A percentile compares a stretch with the other conserved stretches of the same genome.
These are phyloP conservation scores for Jasminum sambac DNA, from an alignment of 257 asterid genomes.

Conservation along the genomic window DNA sequence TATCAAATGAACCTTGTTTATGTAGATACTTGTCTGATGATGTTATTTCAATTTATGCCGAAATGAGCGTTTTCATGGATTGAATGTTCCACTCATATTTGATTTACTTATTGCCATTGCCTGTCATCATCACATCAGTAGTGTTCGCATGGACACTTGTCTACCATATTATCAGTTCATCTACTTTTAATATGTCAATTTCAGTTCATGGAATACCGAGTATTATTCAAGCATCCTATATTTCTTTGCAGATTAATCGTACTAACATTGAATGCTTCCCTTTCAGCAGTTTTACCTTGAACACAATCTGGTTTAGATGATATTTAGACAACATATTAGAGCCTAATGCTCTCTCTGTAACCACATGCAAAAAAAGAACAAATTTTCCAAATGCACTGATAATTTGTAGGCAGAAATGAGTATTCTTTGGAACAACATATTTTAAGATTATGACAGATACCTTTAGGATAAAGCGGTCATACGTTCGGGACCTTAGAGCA, in stretches of 20 bases:
- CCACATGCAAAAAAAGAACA: slow-evolving; percentile 1
- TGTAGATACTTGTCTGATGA: background rate
- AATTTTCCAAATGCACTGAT: slow-evolving; percentile 9
- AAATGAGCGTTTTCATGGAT: no score
- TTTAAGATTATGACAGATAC: slow-evolving; percentile 32
- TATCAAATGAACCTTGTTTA: background rate
- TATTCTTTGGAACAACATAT: slow-evolving; percentile 4
- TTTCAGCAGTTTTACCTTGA: background rate
- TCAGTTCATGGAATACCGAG: background rate
- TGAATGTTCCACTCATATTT: no score
- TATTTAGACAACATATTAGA: slow-evolving; percentile 2
- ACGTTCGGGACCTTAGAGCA: slow-evolving; percentile 90
- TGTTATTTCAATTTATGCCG: no score
- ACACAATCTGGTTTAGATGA: background rate
- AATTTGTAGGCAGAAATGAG: background rate
- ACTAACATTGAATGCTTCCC: background rate
- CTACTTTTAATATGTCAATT: background rate
- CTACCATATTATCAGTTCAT: background rate
- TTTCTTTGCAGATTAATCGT: background rate
- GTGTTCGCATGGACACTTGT: background rate
- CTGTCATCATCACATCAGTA: no score
- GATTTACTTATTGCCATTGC: no score
- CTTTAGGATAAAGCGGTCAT: slow-evolving; percentile 78
- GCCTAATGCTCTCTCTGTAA: slow-evolving; percentile 3
- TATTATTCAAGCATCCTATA: background rate